These are phyloP conservation scores for Aspergillus leporis DNA, from an alignment of 495 filamentous ascomycete species.

Conservation along the genomic window DNA sequence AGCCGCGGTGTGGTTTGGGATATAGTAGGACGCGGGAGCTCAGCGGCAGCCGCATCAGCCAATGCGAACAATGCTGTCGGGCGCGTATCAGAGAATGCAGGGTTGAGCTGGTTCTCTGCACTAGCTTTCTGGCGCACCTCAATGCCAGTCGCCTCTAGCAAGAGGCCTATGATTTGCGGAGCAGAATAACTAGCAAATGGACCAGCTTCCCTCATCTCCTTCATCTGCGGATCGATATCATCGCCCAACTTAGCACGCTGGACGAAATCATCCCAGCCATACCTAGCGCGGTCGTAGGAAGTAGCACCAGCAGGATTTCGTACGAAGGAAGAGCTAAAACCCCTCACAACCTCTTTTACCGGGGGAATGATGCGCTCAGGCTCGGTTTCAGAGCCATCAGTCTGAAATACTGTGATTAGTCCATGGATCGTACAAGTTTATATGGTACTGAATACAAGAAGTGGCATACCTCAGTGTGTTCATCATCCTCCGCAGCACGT, in stretches of 20 bases:
- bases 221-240: conserved; percentile 43
- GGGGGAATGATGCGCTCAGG: conserved; percentile 26
- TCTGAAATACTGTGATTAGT: conserved; percentile 24
- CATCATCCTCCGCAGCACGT: conserved; percentile 47
- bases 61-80: conserved; percentile 32
- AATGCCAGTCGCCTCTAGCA: conserved; percentile 25
- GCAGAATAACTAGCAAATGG: conserved; percentile 19
- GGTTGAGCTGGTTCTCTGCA: conserved; percentile 10
- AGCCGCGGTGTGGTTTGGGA: conserved; percentile 27
- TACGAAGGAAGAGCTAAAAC: conserved; percentile 38
- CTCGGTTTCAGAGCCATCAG: conserved; percentile 43
- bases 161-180: conserved; percentile 21
- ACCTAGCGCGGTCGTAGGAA: conserved; percentile 33
- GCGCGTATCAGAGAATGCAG: conserved; percentile 12
- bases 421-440: background rate
- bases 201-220: conserved; percentile 30
- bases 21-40: conserved; percentile 24
- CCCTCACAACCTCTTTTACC: conserved; percentile 33
- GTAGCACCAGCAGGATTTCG: conserved; percentile 37
- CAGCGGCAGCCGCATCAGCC: conserved; percentile 36
- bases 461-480: conserved; percentile 45
- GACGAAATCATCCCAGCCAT: conserved; percentile 45
- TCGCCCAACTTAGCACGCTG: conserved; percentile 40
- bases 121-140: conserved; percentile 15
- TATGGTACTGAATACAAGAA: background rate